Conservation (phyloP, 2,329 filamentous ascomycete genomes). For the Diatrype stigma region DNA sequence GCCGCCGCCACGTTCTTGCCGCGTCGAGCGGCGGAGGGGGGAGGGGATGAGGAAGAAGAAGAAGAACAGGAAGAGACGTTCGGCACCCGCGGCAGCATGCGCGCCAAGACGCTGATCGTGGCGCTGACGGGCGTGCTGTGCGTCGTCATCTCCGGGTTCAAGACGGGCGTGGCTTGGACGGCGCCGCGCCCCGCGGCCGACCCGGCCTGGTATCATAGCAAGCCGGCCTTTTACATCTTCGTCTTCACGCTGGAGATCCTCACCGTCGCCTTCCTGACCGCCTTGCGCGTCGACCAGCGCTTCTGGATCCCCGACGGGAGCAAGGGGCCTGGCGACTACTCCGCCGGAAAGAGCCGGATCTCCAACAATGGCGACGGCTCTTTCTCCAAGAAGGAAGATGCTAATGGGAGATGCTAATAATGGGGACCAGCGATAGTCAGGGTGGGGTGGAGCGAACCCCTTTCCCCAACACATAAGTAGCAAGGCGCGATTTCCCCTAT, state of each 20-base stretch:
- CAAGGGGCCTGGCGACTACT: conserved; percentile 21
- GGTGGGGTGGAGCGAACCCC: not conserved
- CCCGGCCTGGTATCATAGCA: conserved; percentile 28
- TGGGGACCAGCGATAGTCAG: not conserved
- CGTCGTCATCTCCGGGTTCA: conserved; percentile 23
- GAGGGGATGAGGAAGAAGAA: too few relatives aligned
- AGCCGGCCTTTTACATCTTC: conserved; percentile 32
- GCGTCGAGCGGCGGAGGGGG: too few relatives aligned
- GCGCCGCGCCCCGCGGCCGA: conserved; percentile 15
- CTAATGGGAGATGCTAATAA: too few relatives aligned
- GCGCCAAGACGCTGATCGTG: conserved; percentile 26
- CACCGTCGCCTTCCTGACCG: conserved; percentile 16
- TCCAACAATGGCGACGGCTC: not conserved
- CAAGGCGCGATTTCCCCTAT: too few relatives aligned
- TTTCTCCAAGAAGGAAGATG: not conserved
- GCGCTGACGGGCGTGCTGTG: conserved; percentile 14
- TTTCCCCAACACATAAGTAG: too few relatives aligned
- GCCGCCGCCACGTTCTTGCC: conserved; percentile 23
- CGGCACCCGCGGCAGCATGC: conserved; percentile 27
- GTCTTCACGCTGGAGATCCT: conserved; percentile 29
- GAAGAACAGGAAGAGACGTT: conserved; percentile 25
- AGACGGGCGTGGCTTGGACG: conserved; percentile 21
- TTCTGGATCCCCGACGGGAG: conserved; percentile 26
- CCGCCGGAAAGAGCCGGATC: not conserved
- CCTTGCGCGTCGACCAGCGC: conserved; percentile 19